Evolutionary conservation across 495 filamentous ascomycete genomes (phyloP).

Genomic region (Choiromyces venosus): DNA sequence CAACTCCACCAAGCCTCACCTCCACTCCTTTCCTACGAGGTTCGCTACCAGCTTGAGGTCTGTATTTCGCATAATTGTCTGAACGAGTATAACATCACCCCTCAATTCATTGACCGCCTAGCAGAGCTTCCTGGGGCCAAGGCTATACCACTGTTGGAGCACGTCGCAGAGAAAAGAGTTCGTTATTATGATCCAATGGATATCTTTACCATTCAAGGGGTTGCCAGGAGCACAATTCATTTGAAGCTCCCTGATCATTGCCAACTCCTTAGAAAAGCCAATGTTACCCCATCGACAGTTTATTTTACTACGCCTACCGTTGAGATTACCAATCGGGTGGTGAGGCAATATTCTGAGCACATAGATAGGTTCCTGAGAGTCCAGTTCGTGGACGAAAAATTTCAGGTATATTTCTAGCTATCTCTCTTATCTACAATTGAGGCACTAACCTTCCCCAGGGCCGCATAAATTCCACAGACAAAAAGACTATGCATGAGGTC

Average conservation of each 20-base stretch:
- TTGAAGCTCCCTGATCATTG: constrained; percentile 62
- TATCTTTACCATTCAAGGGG: constrained; percentile 56
- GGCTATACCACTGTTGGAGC: constrained; percentile 58
- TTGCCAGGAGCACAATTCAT: constrained; percentile 29
- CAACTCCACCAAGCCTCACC: constrained; percentile 42
- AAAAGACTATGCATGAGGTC: constrained; percentile 59
- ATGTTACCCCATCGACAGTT: constrained; percentile 75
- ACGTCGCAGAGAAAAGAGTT: constrained; percentile 55
- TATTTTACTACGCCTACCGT: constrained; percentile 69
- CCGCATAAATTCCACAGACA: constrained; percentile 53
- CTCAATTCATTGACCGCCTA: constrained; percentile 60
- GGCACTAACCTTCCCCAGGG: constrained; percentile 45
- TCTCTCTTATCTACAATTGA: not conserved
- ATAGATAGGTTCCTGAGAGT: constrained; percentile 85
- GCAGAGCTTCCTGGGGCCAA: constrained; percentile 46
- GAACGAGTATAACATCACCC: constrained; percentile 67
- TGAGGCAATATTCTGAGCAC: constrained; percentile 61
- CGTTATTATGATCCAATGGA: constrained; percentile 66
- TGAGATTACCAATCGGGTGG: constrained; percentile 82
- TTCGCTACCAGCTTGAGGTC: constrained; percentile 87
- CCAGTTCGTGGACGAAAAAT: constrained; percentile 78
- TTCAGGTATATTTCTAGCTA: not conserved
- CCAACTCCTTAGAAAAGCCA: constrained; percentile 65
- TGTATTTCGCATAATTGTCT: constrained; percentile 76
- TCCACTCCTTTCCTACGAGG: constrained; percentile 58